A percentile compares a stretch with the other conserved stretches of the same genome.
phyloP scores from a whole-genome alignment of 2,329 filamentous ascomycete species.

The Huntiella omanensis region DNA sequence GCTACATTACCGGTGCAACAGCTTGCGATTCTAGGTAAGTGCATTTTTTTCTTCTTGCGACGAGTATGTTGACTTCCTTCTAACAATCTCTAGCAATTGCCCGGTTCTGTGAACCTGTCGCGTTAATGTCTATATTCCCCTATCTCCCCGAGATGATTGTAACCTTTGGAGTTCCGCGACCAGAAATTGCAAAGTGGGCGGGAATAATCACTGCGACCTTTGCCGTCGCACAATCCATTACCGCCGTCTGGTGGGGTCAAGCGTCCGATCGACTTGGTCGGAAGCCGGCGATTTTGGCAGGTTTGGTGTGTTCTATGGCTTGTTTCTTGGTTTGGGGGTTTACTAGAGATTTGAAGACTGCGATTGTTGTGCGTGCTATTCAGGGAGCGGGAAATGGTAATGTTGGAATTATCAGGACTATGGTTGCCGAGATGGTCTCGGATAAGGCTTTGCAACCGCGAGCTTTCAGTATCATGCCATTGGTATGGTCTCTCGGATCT shows the following conservation, averaged over 20 bases:
- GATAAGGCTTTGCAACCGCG: slow-evolving; percentile 70
- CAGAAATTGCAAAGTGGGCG: slow-evolving; percentile 65
- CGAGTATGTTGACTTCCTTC: background rate
- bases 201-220: slow-evolving; percentile 55
- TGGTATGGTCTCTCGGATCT: slow-evolving; percentile 72
- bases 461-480: slow-evolving; percentile 84
- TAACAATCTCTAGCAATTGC: slow-evolving; percentile 40
- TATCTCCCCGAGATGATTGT: slow-evolving; percentile 66
- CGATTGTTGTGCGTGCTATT: slow-evolving; percentile 58
- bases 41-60: background rate
- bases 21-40: slow-evolving; percentile 11
- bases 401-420: slow-evolving; percentile 78
- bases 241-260: slow-evolving; percentile 57
- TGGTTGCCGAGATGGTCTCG: slow-evolving; percentile 84
- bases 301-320: slow-evolving; percentile 60
- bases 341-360: slow-evolving; percentile 60
- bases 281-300: slow-evolving; percentile 61
- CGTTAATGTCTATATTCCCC: slow-evolving; percentile 54
- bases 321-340: slow-evolving; percentile 71
- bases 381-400: slow-evolving; percentile 78
- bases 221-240: slow-evolving; percentile 51
- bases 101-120: slow-evolving; percentile 57
- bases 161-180: slow-evolving; percentile 51
- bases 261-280: slow-evolving; percentile 63
- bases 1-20: slow-evolving; percentile 10